A percentile compares a stretch with the other conserved stretches of the same genome.
Evolutionary conservation across 2,329 filamentous ascomycete species (phyloP).

Genomic region (Phaeosphaeria sp.): DNA sequence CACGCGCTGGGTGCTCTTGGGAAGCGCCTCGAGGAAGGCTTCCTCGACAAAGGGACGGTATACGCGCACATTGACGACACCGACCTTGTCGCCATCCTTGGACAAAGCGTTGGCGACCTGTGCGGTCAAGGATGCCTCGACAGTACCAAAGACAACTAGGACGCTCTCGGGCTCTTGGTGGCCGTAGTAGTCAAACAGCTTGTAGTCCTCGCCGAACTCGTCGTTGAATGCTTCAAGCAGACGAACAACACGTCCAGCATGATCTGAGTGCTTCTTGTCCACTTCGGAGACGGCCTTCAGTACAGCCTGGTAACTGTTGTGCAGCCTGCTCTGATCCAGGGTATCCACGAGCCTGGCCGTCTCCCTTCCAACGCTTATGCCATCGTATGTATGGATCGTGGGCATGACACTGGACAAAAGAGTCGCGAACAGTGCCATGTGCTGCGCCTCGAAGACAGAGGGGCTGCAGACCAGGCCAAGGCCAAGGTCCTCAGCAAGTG

Average conservation of each 20-base stretch:
- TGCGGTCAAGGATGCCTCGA: constrained; percentile 84
- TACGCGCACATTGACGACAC: constrained; percentile 88
- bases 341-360: constrained; percentile 82
- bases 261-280: constrained; percentile 73
- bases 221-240: constrained; percentile 80
- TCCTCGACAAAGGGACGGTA: constrained; percentile 97
- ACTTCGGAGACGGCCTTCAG: constrained; percentile 66
- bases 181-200: constrained; percentile 92
- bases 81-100: constrained; percentile 76
- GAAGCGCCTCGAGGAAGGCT: constrained; percentile 83
- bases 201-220: constrained; percentile 92
- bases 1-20: constrained; percentile 75
- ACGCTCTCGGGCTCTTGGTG: constrained; percentile 81
- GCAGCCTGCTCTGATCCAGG: constrained; percentile 74
- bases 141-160: constrained; percentile 89
- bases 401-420: constrained; percentile 78
- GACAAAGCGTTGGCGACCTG: constrained; percentile 79
- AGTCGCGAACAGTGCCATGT: constrained; percentile 91
- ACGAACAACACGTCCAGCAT: constrained; percentile 73
- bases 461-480: constrained; percentile 84
- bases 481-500: constrained; percentile 86
- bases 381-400: constrained; percentile 89
- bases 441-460: constrained; percentile 90
- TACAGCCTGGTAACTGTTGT: constrained; percentile 72
- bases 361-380: constrained; percentile 81